A percentile compares a stretch with the other conserved stretches of the same genome.
Conservation (phyloP, 176 grass and related monocot species). For the Oryza officinalis region DNA sequence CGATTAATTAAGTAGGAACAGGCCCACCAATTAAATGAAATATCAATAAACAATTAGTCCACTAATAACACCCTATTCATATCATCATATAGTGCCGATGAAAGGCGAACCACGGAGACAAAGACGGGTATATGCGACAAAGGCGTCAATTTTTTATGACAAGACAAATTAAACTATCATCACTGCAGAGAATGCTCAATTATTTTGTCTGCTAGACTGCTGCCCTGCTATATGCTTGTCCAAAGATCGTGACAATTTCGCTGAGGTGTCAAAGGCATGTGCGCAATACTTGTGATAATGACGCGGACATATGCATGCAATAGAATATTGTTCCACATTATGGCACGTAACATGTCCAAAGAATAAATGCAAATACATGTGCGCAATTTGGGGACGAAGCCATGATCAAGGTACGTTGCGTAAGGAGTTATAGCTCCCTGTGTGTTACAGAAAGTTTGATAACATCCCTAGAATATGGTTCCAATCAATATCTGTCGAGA, state of each 20-base stretch:
- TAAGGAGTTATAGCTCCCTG: neutral
- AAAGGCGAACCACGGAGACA: neutral
- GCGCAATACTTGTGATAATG: constrained; percentile 7
- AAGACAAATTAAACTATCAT: neutral
- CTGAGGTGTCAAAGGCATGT: neutral
- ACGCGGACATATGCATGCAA: neutral
- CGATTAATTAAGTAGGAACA: neutral
- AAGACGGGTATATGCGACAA: neutral
- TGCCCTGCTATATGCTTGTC: neutral
- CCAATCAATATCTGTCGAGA: neutral
- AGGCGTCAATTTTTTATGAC: neutral
- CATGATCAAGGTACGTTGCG: neutral
- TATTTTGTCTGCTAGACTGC: neutral
- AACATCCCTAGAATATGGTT: neutral
- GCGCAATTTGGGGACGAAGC: neutral
- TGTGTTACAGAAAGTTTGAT: neutral
- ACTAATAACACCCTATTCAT: neutral
- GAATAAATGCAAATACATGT: neutral
- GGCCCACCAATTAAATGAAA: neutral
- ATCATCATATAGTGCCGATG: neutral
- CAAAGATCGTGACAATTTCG: neutral
- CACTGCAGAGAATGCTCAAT: neutral
- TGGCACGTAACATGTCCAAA: neutral
- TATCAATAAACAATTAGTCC: neutral
- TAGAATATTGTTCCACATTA: neutral